A percentile compares a stretch with the other conserved stretches of the same genome.
Conservation (phyloP, 2,329 filamentous ascomycete species). For the Byssochlamys sp. region DNA sequence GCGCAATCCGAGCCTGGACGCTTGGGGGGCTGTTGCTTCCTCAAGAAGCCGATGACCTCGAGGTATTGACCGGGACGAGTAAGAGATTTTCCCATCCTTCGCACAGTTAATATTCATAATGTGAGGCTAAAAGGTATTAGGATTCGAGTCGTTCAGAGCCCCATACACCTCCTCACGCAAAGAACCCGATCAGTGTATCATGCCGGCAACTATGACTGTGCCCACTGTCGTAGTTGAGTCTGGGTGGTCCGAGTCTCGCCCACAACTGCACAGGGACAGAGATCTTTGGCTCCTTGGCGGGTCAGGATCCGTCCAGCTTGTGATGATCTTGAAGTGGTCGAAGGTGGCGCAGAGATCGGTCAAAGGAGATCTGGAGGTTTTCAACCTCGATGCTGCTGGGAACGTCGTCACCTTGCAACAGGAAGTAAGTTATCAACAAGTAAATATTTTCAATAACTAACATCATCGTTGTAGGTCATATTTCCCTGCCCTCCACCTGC, state of each 20-base stretch:
- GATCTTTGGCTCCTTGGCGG: background rate
- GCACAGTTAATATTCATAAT: no score
- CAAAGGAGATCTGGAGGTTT: background rate
- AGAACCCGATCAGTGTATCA: background rate
- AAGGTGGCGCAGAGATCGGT: background rate
- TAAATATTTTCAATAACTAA: no score
- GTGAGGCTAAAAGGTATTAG: no score
- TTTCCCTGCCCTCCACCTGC: no score
- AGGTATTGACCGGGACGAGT: no score
- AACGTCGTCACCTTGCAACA: background rate
- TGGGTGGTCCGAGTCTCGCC: background rate
- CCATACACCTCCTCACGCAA: background rate
- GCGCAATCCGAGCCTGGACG: no score
- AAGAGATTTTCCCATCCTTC: no score
- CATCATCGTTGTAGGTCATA: no score
- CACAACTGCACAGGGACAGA: background rate
- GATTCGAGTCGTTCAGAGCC: no score
- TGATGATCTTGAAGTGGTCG: background rate
- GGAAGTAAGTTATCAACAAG: background rate
- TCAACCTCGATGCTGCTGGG: background rate
- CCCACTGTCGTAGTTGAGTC: background rate
- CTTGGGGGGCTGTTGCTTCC: no score
- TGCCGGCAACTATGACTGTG: background rate
- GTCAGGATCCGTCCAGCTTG: background rate
- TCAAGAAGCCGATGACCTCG: no score